Base-by-base conservation (phyloP, 1,284 basidiomycete genomes). In the Mycosarcoma mackinlayi region DNA sequence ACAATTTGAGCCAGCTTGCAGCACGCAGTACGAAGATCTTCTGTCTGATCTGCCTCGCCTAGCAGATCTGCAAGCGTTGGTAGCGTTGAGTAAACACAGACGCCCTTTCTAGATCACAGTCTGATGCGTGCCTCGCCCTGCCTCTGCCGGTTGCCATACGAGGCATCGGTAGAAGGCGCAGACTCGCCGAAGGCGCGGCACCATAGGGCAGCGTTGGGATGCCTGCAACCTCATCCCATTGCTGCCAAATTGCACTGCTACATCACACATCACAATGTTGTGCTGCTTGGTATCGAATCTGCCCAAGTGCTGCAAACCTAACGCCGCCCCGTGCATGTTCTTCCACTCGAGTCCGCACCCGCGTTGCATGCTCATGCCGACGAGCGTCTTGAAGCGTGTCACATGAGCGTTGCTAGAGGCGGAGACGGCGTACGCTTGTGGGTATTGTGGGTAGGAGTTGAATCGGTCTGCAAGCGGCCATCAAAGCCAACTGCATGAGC, bases 321-420 rank as follows among this genome's bases (percentile, higher is more conserved):
- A 24, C n/a, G 39, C 40, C 30, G 37, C 45, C 46, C 48, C 24
- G 19, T 39, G 41, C 47, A 41, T 58, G 40, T 38, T 45, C 41
- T 42, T 35, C 41, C 41, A 31, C 33, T 42, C 41, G 30, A 39
- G 24, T 45, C 41, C 41, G 41, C 41, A 28, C 23, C n/a, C 28
- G 5, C 28, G 21, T 28, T 21, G 31, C 30, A 45, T 31, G 3
- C 2, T 14, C 42, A 19, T 48, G 46, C 34, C 46, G 34, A 21
- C 16, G 23, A 25, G 33, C 24, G 25, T 35, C n/a, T 28, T 13
- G 13, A 24, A 8, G 10, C 6, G 18, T 1, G 24, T 31, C 23
- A 34, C 30, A 35, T 35, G 25, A 44, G 31, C 13, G 25, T 27
- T 23, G 34, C n/a, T n/a, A n/a, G n/a, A n/a, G n/a, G n/a, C n/a